Conservation (phyloP, 306 rosid species). For the Biancaea sappan region DNA sequence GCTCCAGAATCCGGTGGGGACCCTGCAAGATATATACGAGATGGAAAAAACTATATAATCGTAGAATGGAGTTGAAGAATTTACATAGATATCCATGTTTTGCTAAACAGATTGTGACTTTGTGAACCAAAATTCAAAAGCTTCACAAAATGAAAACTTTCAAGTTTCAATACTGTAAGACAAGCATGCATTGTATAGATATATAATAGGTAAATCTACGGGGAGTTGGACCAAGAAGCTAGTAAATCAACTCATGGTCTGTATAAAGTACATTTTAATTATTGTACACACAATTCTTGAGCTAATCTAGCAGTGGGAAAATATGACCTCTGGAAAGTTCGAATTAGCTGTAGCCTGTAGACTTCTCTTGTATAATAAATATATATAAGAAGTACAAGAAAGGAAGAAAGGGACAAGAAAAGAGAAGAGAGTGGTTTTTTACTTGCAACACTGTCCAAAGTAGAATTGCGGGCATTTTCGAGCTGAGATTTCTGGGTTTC, state of each 20-base stretch:
- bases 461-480: constrained; percentile 10
- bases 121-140: background rate
- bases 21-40: constrained; percentile 28
- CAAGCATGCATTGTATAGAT: background rate
- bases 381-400: background rate
- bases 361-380: too few species aligned
- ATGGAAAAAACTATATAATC: too few species aligned
- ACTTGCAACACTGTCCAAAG: constrained; percentile 44
- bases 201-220: too few species aligned
- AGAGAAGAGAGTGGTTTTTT: background rate
- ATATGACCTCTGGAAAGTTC: too few species aligned
- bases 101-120: background rate
- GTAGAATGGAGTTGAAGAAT: too few species aligned
- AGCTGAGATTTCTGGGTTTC: constrained; percentile 48
- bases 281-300: too few species aligned
- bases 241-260: too few species aligned
- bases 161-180: background rate
- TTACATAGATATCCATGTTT: background rate
- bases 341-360: too few species aligned
- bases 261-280: too few species aligned
- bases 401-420: background rate
- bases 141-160: background rate
- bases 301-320: too few species aligned
- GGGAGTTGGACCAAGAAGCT: too few species aligned
- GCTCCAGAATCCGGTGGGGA: constrained; percentile 52